A percentile compares a stretch with the other conserved stretches of the same genome.
Evolutionary conservation across 2,329 filamentous ascomycete genomes (phyloP).

Genomic region (Coniochaeta sp.): DNA sequence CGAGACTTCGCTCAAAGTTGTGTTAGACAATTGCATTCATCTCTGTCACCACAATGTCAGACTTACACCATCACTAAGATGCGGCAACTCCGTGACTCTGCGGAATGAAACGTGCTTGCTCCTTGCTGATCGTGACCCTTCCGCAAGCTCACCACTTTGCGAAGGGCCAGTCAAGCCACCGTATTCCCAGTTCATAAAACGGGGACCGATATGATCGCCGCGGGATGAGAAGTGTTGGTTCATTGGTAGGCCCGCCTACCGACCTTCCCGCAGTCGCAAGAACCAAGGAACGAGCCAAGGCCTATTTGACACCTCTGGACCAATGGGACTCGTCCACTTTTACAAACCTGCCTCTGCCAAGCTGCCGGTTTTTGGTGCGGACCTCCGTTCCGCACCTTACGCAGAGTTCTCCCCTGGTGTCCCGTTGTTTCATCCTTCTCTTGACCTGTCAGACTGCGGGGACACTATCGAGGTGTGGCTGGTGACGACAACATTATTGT

Average conservation of each 20-base stretch:
- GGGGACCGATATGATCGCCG: not conserved
- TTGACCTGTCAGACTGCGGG: not conserved
- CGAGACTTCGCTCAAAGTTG: no score
- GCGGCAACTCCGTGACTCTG: no score
- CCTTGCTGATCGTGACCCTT: no score
- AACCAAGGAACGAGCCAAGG: not conserved
- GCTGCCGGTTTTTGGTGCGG: not conserved
- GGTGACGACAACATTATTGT: not conserved
- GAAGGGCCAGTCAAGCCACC: no score
- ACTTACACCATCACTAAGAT: no score
- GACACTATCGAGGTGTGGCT: not conserved
- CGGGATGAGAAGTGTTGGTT: not conserved
- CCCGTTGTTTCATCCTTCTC: not conserved
- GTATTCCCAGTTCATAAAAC: not conserved
- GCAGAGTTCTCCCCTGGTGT: not conserved
- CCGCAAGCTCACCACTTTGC: not conserved
- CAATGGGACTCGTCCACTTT: not conserved
- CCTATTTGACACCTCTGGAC: not conserved
- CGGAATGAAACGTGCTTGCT: no score
- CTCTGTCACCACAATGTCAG: no score
- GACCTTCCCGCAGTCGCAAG: no score
- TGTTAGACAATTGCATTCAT: no score
- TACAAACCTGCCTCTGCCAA: not conserved
- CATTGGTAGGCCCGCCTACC: not conserved
- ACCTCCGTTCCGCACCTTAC: not conserved